phyloP scores from a whole-genome alignment of 1,139 yeast species.

The Lodderomyces jiufengensis region DNA sequence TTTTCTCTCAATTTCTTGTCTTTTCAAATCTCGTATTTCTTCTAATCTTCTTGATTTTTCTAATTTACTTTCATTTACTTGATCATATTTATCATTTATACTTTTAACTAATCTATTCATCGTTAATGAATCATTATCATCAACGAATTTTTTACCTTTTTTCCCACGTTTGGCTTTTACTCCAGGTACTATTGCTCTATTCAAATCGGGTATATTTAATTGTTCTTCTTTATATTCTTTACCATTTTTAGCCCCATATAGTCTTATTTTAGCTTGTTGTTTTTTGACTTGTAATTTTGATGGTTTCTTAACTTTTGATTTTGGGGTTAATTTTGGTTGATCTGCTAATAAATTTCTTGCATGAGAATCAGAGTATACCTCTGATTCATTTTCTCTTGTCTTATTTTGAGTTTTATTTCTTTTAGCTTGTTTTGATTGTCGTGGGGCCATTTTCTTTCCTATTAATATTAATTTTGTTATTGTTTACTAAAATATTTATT shows the following conservation, averaged over 20 bases:
- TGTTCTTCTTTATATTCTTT: slow-evolving; percentile 74
- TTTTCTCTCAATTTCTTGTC: slow-evolving; percentile 80
- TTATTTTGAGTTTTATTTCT: slow-evolving; percentile 50
- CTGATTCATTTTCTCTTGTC: slow-evolving; percentile 59
- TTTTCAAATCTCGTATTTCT: slow-evolving; percentile 81
- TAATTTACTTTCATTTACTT: slow-evolving; percentile 81
- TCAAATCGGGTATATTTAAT: slow-evolving; percentile 71
- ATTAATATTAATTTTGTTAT: background rate
- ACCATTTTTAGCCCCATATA: slow-evolving; percentile 68
- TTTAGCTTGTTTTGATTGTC: slow-evolving; percentile 59
- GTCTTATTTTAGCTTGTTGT: slow-evolving; percentile 58
- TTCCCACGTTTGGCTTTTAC: slow-evolving; percentile 75
- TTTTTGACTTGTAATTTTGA: slow-evolving; percentile 56
- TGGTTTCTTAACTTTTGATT: slow-evolving; percentile 49
- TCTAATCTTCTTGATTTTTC: slow-evolving; percentile 88
- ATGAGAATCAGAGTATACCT: slow-evolving; percentile 57
- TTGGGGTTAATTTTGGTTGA: slow-evolving; percentile 64
- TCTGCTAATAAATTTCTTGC: slow-evolving; percentile 63
- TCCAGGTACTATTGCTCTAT: slow-evolving; percentile 83
- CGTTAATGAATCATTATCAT: slow-evolving; percentile 63
- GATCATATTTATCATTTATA: slow-evolving; percentile 79
- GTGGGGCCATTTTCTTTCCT: slow-evolving; percentile 43
- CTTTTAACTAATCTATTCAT: slow-evolving; percentile 67
- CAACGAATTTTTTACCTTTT: slow-evolving; percentile 89
- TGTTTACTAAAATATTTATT: too few relatives aligned